phyloP scores from a whole-genome alignment of 495 filamentous ascomycete genomes.

The Xylaria castorea region DNA sequence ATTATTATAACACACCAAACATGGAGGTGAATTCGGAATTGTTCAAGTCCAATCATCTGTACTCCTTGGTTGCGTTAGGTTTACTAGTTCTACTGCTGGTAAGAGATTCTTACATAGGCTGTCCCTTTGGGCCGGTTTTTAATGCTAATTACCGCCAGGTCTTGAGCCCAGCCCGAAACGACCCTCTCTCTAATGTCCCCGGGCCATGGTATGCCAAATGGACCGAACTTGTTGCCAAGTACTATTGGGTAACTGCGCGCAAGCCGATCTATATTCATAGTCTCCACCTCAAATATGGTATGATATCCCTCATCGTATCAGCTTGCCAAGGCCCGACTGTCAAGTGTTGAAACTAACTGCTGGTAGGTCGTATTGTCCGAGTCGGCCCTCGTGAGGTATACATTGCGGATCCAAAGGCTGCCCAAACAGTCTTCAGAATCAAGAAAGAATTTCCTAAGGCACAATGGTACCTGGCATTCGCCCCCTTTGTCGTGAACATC shows the following conservation, averaged over 20 bases:
- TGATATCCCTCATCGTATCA: background rate
- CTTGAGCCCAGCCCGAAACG: background rate
- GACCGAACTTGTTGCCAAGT: conserved; percentile 27
- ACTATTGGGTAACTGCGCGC: conserved; percentile 23
- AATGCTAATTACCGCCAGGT: background rate
- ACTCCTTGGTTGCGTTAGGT: background rate
- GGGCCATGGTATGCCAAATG: conserved; percentile 34
- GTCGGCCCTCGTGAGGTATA: conserved; percentile 63
- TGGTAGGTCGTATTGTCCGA: conserved; percentile 55
- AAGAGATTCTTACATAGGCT: background rate
- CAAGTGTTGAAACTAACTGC: background rate
- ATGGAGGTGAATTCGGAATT: background rate
- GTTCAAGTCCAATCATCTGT: background rate
- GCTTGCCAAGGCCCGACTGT: background rate
- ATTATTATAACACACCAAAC: background rate
- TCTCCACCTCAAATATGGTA: conserved; percentile 48
- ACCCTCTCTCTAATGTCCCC: conserved; percentile 5
- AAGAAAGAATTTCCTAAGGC: conserved; percentile 36
- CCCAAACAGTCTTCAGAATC: conserved; percentile 30
- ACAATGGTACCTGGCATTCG: conserved; percentile 31
- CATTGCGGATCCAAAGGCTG: conserved; percentile 42
- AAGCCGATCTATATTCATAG: conserved; percentile 25
- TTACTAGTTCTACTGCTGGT: background rate
- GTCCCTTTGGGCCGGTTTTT: background rate
- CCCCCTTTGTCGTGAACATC: conserved; percentile 29